phyloP scores from a whole-genome alignment of 2,329 filamentous ascomycete species.

The Pestalotiopsis sp. region DNA sequence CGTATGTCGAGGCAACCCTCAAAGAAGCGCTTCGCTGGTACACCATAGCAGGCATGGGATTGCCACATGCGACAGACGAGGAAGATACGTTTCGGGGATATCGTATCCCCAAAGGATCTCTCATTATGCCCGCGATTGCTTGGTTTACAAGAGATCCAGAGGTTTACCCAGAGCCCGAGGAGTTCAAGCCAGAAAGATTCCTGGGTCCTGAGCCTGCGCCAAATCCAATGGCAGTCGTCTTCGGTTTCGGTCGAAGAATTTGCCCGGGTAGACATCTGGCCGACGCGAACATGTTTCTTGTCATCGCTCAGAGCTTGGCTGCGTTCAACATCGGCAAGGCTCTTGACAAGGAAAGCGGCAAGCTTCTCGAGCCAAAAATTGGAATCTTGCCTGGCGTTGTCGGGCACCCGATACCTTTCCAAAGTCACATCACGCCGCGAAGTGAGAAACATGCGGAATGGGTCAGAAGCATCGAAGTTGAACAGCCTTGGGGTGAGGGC shows the following conservation, averaged over 20 bases:
- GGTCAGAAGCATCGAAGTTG: slow-evolving; percentile 23
- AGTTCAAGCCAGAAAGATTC: slow-evolving; percentile 21
- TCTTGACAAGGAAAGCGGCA: slow-evolving; percentile 36
- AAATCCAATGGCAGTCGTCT: slow-evolving; percentile 13
- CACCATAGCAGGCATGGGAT: slow-evolving; percentile 29
- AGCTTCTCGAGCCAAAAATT: slow-evolving; percentile 23
- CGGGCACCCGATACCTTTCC: slow-evolving; percentile 26
- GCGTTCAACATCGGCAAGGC: slow-evolving; percentile 43
- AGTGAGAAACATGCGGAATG: slow-evolving; percentile 26
- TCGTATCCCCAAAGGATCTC: slow-evolving; percentile 20
- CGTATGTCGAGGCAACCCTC: slow-evolving; percentile 28
- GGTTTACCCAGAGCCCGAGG: slow-evolving; percentile 14
- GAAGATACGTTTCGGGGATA: slow-evolving; percentile 19
- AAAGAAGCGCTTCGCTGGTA: slow-evolving; percentile 29
- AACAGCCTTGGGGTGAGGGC: slow-evolving; percentile 22
- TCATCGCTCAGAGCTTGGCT: slow-evolving; percentile 38
- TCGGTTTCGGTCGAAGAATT: slow-evolving; percentile 19
- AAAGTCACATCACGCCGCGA: slow-evolving; percentile 24
- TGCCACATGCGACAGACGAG: slow-evolving; percentile 36
- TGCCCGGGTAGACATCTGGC: slow-evolving; percentile 19
- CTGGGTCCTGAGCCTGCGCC: slow-evolving; percentile 14
- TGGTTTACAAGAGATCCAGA: slow-evolving; percentile 14
- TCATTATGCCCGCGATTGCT: background rate
- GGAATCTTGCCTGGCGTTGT: slow-evolving; percentile 23
- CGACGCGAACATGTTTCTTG: slow-evolving; percentile 18